Evolutionary conservation across 768 basidiomycete genomes (phyloP).

Genomic region (Psilocybe tampanensis): DNA sequence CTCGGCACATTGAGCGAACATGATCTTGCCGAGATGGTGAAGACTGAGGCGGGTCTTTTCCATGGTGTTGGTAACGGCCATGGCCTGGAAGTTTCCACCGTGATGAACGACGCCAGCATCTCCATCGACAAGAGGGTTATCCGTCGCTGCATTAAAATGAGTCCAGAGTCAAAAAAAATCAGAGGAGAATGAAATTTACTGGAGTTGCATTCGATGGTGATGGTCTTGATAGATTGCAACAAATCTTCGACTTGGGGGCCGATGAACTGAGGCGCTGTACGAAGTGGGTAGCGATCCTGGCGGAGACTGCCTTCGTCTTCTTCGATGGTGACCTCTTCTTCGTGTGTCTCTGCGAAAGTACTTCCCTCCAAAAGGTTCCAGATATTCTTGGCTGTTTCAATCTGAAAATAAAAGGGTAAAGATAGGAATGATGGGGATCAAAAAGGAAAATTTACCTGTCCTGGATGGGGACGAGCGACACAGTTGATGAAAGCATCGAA

Average conservation of each 20-base stretch:
- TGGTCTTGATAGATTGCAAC: conserved; percentile 58
- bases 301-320: conserved; percentile 75
- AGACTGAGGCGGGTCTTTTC: conserved; percentile 80
- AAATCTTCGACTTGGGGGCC: conserved; percentile 87
- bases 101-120: conserved; percentile 69
- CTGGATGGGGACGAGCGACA: conserved; percentile 78
- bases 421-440: background rate
- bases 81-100: conserved; percentile 91
- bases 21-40: conserved; percentile 70
- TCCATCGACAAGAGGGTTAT: conserved; percentile 82
- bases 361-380: conserved; percentile 70
- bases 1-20: conserved; percentile 71
- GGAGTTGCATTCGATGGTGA: conserved; percentile 81
- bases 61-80: conserved; percentile 85
- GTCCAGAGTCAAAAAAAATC: background rate
- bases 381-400: conserved; percentile 74
- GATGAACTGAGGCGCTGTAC: conserved; percentile 82
- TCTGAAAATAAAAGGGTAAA: conserved; percentile 29
- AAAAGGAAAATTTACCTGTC: conserved; percentile 48
- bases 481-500: conserved; percentile 82
- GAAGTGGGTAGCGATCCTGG: conserved; percentile 78
- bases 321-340: conserved; percentile 71
- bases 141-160: conserved; percentile 59
- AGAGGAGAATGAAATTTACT: conserved; percentile 46
- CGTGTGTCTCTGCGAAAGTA: conserved; percentile 64